These are phyloP conservation scores for Boehmeria nivea DNA, from an alignment of 306 rosid species.

Conservation along the genomic window DNA sequence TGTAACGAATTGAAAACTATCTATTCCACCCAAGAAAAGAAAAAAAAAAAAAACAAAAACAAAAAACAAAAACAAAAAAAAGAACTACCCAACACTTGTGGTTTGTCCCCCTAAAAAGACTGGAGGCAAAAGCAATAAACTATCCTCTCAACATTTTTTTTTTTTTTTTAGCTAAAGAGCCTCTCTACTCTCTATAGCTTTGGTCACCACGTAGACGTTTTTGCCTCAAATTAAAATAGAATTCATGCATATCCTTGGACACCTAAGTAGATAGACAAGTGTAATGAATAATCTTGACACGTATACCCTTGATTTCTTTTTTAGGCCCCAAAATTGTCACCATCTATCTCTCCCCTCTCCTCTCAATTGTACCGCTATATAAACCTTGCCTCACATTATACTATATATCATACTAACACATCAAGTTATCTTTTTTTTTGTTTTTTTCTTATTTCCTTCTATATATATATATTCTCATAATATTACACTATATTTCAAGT, in stretches of 20 bases:
- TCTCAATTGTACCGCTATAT: constrained; percentile 9
- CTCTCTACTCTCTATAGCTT: too few species aligned
- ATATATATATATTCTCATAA: neutral
- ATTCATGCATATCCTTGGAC: neutral
- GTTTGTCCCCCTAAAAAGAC: too few species aligned
- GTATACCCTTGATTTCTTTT: constrained; percentile 5
- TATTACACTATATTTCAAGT: neutral
- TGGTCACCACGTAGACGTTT: neutral
- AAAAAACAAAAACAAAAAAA: too few species aligned
- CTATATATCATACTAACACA: constrained; percentile 1
- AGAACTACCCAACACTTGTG: too few species aligned
- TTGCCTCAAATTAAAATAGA: neutral
- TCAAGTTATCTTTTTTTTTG: neutral
- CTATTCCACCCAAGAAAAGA: too few species aligned
- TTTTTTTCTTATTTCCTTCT: neutral
- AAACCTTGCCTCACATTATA: too few species aligned
- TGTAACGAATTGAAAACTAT: too few species aligned
- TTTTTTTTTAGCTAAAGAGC: too few species aligned
- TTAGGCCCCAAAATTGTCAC: too few species aligned
- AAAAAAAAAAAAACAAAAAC: too few species aligned
- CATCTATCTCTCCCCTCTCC: neutral
- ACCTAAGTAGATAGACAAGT: constrained; percentile 6
- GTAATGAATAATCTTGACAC: constrained; percentile 16
- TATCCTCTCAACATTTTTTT: too few species aligned
- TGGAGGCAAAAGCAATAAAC: neutral